Percentiles rank a stretch among this genome's conserved stretches.
phyloP scores from a whole-genome alignment of 345 rosid genomes.

The Geranium brycei region DNA sequence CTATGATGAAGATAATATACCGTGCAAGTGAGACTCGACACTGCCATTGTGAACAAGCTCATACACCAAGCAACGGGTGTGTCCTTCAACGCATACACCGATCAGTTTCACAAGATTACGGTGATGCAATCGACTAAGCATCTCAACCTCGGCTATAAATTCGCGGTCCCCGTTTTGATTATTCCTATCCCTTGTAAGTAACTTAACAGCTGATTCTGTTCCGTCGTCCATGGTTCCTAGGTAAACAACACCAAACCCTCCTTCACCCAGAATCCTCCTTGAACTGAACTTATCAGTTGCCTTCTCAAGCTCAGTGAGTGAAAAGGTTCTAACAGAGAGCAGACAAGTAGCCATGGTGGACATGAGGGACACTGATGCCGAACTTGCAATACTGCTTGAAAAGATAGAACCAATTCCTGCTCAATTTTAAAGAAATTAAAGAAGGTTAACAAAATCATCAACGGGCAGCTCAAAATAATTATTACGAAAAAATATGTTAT shows the following conservation, averaged over 20 bases:
- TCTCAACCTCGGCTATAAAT: constrained; percentile 94
- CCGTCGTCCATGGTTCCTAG: constrained; percentile 66
- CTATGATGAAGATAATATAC: constrained; percentile 27
- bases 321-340: constrained; percentile 70
- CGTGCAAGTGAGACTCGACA: constrained; percentile 97
- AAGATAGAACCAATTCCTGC: constrained; percentile 54
- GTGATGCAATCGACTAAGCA: constrained; percentile 98
- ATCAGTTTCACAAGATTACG: constrained; percentile 95
- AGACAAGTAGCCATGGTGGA: constrained; percentile 74
- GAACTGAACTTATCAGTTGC: constrained; percentile 90
- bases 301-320: constrained; percentile 61
- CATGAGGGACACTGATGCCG: constrained; percentile 56
- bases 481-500: not conserved
- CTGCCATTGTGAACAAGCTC: constrained; percentile 94
- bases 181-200: constrained; percentile 71
- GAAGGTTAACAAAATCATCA: not conserved
- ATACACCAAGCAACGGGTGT: constrained; percentile 74
- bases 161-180: constrained; percentile 87
- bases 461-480: not conserved
- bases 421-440: not conserved
- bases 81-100: constrained; percentile 92
- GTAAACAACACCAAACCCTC: constrained; percentile 97
- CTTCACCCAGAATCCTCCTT: constrained; percentile 79
- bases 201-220: constrained; percentile 79
- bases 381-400: constrained; percentile 65